Conservation (phyloP, 257 asterid genomes). For the Prunella vulgaris region DNA sequence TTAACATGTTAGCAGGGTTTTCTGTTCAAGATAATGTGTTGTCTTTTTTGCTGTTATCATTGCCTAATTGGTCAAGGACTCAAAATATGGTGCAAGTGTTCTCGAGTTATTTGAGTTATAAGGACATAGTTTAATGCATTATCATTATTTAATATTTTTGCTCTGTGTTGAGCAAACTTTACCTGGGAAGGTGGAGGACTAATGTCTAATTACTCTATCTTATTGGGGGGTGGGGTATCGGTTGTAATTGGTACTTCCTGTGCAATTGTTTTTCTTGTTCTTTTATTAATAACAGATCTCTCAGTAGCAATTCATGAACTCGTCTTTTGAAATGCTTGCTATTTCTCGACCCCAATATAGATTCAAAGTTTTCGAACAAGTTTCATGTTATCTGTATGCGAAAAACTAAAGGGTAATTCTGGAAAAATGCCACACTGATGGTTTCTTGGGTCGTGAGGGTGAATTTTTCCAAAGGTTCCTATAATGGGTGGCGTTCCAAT, state of each 20-base stretch:
- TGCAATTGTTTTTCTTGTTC: neutral
- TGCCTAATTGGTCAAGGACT: neutral
- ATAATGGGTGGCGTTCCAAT: too few species aligned
- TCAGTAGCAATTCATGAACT: neutral
- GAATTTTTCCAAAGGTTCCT: too few species aligned
- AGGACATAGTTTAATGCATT: neutral
- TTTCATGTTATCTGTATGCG: neutral
- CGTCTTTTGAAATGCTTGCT: neutral
- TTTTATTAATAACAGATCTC: neutral
- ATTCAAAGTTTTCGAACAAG: neutral
- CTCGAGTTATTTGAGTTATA: constrained; percentile 4
- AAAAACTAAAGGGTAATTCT: neutral
- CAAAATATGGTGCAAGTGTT: neutral
- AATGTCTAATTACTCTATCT: too few species aligned
- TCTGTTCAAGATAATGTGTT: neutral
- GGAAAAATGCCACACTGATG: too few species aligned
- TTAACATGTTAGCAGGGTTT: neutral
- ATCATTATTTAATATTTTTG: neutral
- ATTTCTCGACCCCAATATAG: neutral
- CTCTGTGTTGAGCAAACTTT: neutral
- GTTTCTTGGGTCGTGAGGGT: too few species aligned
- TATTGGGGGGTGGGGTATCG: neutral
- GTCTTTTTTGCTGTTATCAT: neutral
- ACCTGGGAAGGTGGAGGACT: neutral
- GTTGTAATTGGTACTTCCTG: neutral